A percentile compares a stretch with the other conserved stretches of the same genome.
Conservation (phyloP, 2,329 filamentous ascomycete species). For the Colletotrichum costaricense region DNA sequence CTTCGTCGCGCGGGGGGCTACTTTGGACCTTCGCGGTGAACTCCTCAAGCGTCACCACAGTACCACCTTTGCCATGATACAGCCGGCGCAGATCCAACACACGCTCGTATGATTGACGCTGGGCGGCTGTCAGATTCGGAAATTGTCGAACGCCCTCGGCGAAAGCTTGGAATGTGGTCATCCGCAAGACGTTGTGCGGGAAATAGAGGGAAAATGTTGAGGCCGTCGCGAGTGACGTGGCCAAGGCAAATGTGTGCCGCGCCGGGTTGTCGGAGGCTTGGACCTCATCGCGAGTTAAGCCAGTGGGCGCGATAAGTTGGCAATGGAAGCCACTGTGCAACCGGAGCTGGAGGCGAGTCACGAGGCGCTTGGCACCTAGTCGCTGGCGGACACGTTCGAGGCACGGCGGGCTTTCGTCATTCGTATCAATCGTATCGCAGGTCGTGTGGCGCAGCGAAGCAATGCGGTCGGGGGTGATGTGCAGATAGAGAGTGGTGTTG, state of each 20-base stretch:
- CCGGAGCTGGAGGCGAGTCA: conserved; percentile 6
- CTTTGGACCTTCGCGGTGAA: too few species aligned
- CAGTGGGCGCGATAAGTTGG: conserved; percentile 2
- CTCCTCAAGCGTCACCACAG: not conserved
- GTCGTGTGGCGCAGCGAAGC: conserved; percentile 2
- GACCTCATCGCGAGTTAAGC: not conserved
- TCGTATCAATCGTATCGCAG: not conserved
- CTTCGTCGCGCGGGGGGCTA: not conserved
- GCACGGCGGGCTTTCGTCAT: not conserved
- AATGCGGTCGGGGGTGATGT: conserved; percentile 2
- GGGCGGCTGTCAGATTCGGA: not conserved
- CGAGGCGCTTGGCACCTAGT: not conserved
- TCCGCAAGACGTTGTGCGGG: not conserved
- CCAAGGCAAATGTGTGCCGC: not conserved
- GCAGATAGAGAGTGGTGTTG: not conserved
- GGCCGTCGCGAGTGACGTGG: not conserved
- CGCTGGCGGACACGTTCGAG: not conserved
- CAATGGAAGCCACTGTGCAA: not conserved
- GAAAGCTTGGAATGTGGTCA: not conserved
- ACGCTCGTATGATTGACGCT: conserved; percentile 4
- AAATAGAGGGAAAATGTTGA: conserved; percentile 7
- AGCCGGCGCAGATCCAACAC: conserved; percentile 14
- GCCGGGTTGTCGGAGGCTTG: not conserved
- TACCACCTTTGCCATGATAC: conserved; percentile 15
- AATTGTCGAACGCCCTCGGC: conserved; percentile 4